phyloP scores from a whole-genome alignment of 257 asterid genomes.

The Pogostemon cablin region DNA sequence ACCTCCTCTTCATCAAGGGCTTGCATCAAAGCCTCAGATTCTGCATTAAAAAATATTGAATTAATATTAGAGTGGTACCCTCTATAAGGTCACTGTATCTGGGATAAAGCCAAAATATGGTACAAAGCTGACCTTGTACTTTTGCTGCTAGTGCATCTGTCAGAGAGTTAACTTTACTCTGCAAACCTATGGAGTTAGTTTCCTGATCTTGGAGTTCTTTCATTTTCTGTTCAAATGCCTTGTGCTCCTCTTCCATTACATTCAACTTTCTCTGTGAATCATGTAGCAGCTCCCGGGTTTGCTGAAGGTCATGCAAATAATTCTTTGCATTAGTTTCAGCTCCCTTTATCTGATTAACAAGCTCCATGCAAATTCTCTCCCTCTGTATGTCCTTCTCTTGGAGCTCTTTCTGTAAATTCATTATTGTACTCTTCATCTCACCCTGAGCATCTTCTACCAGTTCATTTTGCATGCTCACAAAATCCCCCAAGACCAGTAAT shows the following conservation, averaged over 20 bases:
- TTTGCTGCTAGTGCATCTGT: slow-evolving; percentile 70
- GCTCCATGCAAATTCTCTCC: slow-evolving; percentile 77
- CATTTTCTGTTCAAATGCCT: slow-evolving; percentile 52
- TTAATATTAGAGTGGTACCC: slow-evolving; percentile 15
- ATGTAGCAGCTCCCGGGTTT: slow-evolving; percentile 48
- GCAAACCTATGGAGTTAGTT: slow-evolving; percentile 47
- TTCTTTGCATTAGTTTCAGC: slow-evolving; percentile 74
- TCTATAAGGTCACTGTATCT: slow-evolving; percentile 29
- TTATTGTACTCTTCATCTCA: slow-evolving; percentile 72
- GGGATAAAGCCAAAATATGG: slow-evolving; percentile 27
- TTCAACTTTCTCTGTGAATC: slow-evolving; percentile 58
- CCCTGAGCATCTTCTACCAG: slow-evolving; percentile 61
- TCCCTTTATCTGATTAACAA: slow-evolving; percentile 86
- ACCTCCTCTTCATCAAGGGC: slow-evolving; percentile 94
- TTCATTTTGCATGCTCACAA: slow-evolving; percentile 59
- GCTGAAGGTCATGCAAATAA: slow-evolving; percentile 69
- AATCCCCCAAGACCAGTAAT: slow-evolving; percentile 55
- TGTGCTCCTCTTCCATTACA: slow-evolving; percentile 59
- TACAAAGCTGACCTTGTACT: slow-evolving; percentile 73
- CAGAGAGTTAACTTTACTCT: slow-evolving; percentile 62
- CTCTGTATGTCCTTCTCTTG: slow-evolving; percentile 87
- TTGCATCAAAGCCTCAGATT: slow-evolving; percentile 82
- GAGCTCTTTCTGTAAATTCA: slow-evolving; percentile 86
- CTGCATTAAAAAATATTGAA: slow-evolving; percentile 49
- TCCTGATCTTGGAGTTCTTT: slow-evolving; percentile 66